These are phyloP conservation scores for Neofusicoccum kwambonambiense DNA, from an alignment of 2,329 filamentous ascomycete genomes.

Conservation along the genomic window DNA sequence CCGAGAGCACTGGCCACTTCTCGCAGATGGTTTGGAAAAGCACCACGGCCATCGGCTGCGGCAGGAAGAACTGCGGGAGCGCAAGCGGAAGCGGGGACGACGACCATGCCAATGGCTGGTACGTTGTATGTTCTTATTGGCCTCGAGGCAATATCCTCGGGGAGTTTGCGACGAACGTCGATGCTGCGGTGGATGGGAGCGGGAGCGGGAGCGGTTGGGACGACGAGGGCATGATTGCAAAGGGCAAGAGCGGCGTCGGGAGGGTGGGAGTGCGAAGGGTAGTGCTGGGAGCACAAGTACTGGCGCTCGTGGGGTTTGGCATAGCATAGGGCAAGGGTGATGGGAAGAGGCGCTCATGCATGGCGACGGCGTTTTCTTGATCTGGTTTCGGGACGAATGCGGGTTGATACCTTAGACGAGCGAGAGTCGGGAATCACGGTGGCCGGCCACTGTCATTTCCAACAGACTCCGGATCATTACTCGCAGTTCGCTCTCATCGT, in stretches of 20 bases:
- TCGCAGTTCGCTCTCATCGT: no score
- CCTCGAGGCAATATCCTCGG: slow-evolving; percentile 39
- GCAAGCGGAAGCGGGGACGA: slow-evolving; percentile 2
- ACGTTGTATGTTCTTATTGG: slow-evolving; percentile 38
- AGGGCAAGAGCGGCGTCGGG: neutral
- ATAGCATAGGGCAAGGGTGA: neutral
- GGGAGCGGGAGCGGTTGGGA: slow-evolving; percentile 7
- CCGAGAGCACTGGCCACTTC: slow-evolving; percentile 28
- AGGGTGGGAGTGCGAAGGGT: neutral
- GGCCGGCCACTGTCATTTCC: no score
- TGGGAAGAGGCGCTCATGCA: neutral
- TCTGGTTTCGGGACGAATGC: neutral
- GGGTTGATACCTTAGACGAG: no score
- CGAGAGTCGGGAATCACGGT: no score
- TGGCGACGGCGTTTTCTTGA: neutral
- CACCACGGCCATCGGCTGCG: slow-evolving; percentile 27
- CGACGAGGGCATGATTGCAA: slow-evolving; percentile 3
- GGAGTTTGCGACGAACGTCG: slow-evolving; percentile 35
- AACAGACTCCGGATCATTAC: no score
- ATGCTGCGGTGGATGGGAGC: slow-evolving; percentile 18
- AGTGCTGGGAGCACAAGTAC: neutral
- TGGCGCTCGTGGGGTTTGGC: neutral
- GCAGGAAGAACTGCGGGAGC: slow-evolving; percentile 22
- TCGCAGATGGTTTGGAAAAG: slow-evolving; percentile 31
- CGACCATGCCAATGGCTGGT: slow-evolving; percentile 4